These are phyloP conservation scores for Syzygium oleosum DNA, from an alignment of 345 rosid species.

Conservation along the genomic window DNA sequence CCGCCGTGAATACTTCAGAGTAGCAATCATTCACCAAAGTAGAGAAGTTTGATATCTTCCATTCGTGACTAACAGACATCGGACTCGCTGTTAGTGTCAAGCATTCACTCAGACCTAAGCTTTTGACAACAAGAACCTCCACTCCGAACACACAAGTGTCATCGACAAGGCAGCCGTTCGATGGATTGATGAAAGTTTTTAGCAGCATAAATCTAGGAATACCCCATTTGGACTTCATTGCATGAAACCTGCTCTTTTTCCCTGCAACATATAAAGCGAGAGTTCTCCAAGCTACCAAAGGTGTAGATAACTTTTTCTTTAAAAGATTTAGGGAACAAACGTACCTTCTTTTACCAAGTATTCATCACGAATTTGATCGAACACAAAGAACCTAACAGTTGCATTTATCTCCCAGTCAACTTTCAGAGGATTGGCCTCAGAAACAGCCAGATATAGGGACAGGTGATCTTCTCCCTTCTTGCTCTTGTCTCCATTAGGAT, in stretches of 20 bases:
- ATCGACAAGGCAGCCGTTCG: slow-evolving; percentile 3
- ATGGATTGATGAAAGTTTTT: not conserved
- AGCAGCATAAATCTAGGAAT: not conserved
- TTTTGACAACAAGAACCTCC: not conserved
- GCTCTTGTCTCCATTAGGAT: slow-evolving; percentile 3
- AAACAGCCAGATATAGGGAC: not conserved
- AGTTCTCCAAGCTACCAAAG: not conserved
- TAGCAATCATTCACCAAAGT: not conserved
- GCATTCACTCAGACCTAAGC: not conserved
- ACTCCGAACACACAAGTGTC: not conserved
- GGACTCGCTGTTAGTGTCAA: not conserved
- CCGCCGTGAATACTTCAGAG: not conserved
- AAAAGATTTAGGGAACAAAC: not conserved
- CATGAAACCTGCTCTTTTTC: not conserved
- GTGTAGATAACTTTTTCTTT: not conserved
- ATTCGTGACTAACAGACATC: not conserved
- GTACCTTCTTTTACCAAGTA: not conserved
- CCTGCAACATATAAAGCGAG: not conserved
- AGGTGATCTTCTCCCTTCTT: not conserved
- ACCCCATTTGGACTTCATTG: not conserved
- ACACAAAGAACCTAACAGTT: not conserved
- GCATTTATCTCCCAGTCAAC: not conserved
- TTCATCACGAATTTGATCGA: not conserved
- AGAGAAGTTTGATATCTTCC: not conserved
- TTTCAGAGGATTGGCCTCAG: not conserved